phyloP scores from a whole-genome alignment of 148 eudicot genomes.

The Fallopia convolvulus region DNA sequence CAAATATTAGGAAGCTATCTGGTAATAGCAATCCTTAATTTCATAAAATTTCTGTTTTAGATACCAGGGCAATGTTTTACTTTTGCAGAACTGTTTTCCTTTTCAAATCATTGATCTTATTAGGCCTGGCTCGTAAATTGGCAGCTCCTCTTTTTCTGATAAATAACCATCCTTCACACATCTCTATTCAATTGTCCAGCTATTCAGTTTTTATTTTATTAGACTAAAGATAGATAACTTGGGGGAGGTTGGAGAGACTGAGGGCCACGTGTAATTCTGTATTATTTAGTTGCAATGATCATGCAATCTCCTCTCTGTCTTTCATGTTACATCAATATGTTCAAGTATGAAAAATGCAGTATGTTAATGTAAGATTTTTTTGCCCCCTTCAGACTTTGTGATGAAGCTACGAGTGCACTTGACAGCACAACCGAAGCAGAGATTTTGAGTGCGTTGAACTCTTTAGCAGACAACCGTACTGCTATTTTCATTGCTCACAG shows the following conservation, averaged over 20 bases:
- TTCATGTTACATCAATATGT: neutral
- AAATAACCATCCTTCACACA: neutral
- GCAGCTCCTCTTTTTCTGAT: neutral
- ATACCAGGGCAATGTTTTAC: neutral
- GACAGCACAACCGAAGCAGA: slow-evolving; percentile 98
- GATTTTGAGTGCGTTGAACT: slow-evolving; percentile 71
- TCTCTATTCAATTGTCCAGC: neutral
- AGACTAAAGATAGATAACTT: too few relatives aligned
- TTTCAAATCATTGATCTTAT: neutral
- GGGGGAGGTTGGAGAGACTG: too few relatives aligned
- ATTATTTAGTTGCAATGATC: neutral
- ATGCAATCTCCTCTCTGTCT: neutral
- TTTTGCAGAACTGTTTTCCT: neutral
- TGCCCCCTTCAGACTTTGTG: slow-evolving; percentile 57
- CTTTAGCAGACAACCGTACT: slow-evolving; percentile 77
- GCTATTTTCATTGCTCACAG: slow-evolving; percentile 88
- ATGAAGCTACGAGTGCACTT: slow-evolving; percentile 98
- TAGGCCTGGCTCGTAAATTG: neutral
- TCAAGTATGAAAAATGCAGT: neutral
- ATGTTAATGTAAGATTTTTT: neutral
- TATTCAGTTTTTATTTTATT: too few relatives aligned
- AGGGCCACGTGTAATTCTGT: neutral
- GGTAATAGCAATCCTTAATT: neutral
- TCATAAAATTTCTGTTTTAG: neutral
- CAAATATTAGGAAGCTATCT: neutral